Percentiles rank a stretch among this genome's conserved stretches.
These are phyloP conservation scores for Phellinidium pouzarii DNA, from an alignment of 1,284 basidiomycete species.

Conservation along the genomic window DNA sequence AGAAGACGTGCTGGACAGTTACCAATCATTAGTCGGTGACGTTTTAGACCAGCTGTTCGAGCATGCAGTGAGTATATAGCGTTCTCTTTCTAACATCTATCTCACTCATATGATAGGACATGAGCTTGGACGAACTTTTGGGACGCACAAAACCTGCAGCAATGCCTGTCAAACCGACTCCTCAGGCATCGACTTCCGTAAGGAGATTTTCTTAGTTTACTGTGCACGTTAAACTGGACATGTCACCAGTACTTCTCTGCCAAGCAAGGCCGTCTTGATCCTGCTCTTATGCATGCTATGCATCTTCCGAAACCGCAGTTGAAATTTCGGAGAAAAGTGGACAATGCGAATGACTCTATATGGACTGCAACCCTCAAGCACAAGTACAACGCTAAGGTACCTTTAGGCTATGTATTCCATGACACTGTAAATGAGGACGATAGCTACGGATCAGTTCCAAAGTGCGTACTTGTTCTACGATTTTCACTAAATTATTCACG, in stretches of 20 bases:
- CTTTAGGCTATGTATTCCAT: conserved; percentile 55
- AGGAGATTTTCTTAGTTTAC: neutral
- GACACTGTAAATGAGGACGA: conserved; percentile 31
- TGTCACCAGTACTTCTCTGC: conserved; percentile 27
- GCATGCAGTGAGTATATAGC: conserved; percentile 55
- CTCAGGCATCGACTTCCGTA: conserved; percentile 2
- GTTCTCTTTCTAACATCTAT: neutral
- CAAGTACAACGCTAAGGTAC: conserved; percentile 78
- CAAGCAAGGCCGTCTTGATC: conserved; percentile 41
- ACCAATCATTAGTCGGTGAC: conserved; percentile 73
- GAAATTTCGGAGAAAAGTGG: conserved; percentile 50
- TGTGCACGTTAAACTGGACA: conserved; percentile 9
- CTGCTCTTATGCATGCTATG: conserved; percentile 61
- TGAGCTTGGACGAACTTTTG: conserved; percentile 71
- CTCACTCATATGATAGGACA: conserved; percentile 46
- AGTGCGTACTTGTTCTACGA: conserved; percentile 20
- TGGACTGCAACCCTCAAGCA: conserved; percentile 60
- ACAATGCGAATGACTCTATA: conserved; percentile 47
- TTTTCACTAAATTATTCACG: conserved; percentile 22
- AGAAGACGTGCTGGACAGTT: conserved; percentile 80
- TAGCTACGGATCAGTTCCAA: conserved; percentile 22
- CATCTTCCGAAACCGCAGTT: conserved; percentile 77
- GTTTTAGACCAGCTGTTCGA: conserved; percentile 83
- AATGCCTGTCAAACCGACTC: conserved; percentile 40
- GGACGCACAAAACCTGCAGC: conserved; percentile 65